Percentiles rank a stretch among this genome's conserved stretches.
Conservation (phyloP, 2,329 filamentous ascomycete genomes). For the Cladosporium sp. region DNA sequence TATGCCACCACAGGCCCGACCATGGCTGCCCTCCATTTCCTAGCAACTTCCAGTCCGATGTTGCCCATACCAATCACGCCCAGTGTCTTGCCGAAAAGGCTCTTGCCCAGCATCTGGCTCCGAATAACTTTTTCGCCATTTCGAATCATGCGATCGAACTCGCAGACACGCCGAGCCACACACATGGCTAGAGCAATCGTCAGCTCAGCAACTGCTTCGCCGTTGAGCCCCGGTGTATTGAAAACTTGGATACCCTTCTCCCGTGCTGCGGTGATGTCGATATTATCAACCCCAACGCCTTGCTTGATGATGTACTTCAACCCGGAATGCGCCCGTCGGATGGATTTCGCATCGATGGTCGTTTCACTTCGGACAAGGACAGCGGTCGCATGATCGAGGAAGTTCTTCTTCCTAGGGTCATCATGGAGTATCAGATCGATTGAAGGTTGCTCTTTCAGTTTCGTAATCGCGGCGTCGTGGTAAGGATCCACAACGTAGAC, state of each 20-base stretch:
- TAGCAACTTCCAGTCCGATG: slow-evolving; percentile 39
- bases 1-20: slow-evolving; percentile 37
- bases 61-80: slow-evolving; percentile 44
- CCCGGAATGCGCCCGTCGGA: slow-evolving; percentile 31
- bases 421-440: slow-evolving; percentile 27
- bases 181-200: slow-evolving; percentile 36
- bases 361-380: slow-evolving; percentile 32
- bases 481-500: slow-evolving; percentile 33
- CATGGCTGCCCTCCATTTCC: slow-evolving; percentile 39
- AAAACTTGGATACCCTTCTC: slow-evolving; percentile 47
- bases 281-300: slow-evolving; percentile 49
- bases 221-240: slow-evolving; percentile 49
- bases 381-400: slow-evolving; percentile 27
- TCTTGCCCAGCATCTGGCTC: slow-evolving; percentile 33
- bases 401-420: slow-evolving; percentile 23
- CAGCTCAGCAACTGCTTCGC: slow-evolving; percentile 42
- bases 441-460: slow-evolving; percentile 21
- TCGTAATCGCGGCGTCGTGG: slow-evolving; percentile 31
- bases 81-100: slow-evolving; percentile 37
- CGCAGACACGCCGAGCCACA: slow-evolving; percentile 34
- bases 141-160: slow-evolving; percentile 32
- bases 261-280: slow-evolving; percentile 48
- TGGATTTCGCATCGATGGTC: slow-evolving; percentile 25
- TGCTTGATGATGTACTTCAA: slow-evolving; percentile 49
- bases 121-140: slow-evolving; percentile 29